phyloP scores from a whole-genome alignment of 2,329 filamentous ascomycete genomes.

The Ceratocystiopsis sp. region DNA sequence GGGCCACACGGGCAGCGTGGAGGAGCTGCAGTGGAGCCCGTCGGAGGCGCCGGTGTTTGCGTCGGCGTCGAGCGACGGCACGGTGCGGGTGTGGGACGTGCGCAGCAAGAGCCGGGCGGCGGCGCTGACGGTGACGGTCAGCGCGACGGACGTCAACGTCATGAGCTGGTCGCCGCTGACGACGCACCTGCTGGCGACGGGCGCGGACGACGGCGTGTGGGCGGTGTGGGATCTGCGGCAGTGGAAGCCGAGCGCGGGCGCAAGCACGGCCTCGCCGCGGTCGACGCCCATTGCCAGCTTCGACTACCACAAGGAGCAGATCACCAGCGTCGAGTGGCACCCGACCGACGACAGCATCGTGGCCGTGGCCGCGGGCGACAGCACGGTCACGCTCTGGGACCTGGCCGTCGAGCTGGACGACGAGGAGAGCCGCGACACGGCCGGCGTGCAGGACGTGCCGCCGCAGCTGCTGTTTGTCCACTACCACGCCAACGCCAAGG shows the following conservation, averaged over 20 bases:
- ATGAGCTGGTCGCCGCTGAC: slow-evolving; percentile 89
- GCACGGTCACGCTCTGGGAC: slow-evolving; percentile 93
- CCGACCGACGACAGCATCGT: slow-evolving; percentile 93
- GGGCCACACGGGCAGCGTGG: slow-evolving; percentile 71
- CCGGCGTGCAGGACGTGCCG: slow-evolving; percentile 75
- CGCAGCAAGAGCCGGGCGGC: slow-evolving; percentile 77
- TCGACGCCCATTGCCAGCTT: slow-evolving; percentile 83
- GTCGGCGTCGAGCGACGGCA: slow-evolving; percentile 85
- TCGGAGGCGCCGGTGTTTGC: slow-evolving; percentile 87
- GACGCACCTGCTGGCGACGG: slow-evolving; percentile 75
- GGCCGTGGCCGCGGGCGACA: slow-evolving; percentile 79
- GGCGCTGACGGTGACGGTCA: slow-evolving; percentile 76
- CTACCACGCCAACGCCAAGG: slow-evolving; percentile 88
- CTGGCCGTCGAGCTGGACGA: slow-evolving; percentile 91
- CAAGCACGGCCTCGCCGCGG: slow-evolving; percentile 6
- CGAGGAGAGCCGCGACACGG: slow-evolving; percentile 84
- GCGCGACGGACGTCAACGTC: slow-evolving; percentile 80
- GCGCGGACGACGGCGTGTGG: slow-evolving; percentile 87
- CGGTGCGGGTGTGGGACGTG: slow-evolving; percentile 89
- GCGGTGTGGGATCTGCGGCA: slow-evolving; percentile 90
- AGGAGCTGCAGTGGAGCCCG: slow-evolving; percentile 95
- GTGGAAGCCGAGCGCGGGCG: slow-evolving; percentile 54
- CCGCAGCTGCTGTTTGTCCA: slow-evolving; percentile 93
- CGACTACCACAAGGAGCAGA: slow-evolving; percentile 88
- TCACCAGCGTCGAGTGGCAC: slow-evolving; percentile 94